Evolutionary conservation across 2,329 filamentous ascomycete species (phyloP).

Genomic region (Xylariomycetidae sp.): DNA sequence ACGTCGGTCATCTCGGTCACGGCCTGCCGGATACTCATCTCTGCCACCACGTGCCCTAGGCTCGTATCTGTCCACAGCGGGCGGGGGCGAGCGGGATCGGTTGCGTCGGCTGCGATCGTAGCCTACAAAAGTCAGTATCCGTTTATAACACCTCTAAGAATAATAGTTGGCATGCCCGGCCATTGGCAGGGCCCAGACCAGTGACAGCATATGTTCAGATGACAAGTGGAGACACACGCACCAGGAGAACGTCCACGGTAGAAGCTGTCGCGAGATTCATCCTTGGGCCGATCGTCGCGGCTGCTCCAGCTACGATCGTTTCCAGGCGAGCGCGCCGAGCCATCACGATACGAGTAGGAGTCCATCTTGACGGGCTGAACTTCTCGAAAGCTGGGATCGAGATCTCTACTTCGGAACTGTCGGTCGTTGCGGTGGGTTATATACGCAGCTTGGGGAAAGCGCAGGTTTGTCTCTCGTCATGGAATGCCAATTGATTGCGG

Average conservation of each 20-base stretch:
- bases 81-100: slow-evolving; percentile 67
- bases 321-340: slow-evolving; percentile 46
- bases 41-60: slow-evolving; percentile 58
- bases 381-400: slow-evolving; percentile 1
- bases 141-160: too few species aligned
- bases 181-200: too few species aligned
- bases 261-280: slow-evolving; percentile 53
- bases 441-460: slow-evolving; percentile 14
- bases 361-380: slow-evolving; percentile 37
- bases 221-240: too few species aligned
- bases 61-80: slow-evolving; percentile 69
- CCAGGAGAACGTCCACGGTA: slow-evolving; percentile 66
- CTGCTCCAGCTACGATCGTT: slow-evolving; percentile 44
- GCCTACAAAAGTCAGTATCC: slow-evolving; percentile 34
- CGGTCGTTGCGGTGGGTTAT: slow-evolving; percentile 11
- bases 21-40: slow-evolving; percentile 56
- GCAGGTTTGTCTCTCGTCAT: slow-evolving; percentile 21
- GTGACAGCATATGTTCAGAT: too few species aligned
- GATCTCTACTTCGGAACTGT: too few species aligned
- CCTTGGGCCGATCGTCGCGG: slow-evolving; percentile 48
- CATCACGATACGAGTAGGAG: slow-evolving; percentile 50
- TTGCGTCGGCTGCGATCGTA: slow-evolving; percentile 52
- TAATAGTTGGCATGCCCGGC: background rate
- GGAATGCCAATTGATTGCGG: slow-evolving; percentile 17
- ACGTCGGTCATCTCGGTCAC: slow-evolving; percentile 52